Evolutionary conservation across 2,329 filamentous ascomycete species (phyloP).

Genomic region (Didymella glomerata): DNA sequence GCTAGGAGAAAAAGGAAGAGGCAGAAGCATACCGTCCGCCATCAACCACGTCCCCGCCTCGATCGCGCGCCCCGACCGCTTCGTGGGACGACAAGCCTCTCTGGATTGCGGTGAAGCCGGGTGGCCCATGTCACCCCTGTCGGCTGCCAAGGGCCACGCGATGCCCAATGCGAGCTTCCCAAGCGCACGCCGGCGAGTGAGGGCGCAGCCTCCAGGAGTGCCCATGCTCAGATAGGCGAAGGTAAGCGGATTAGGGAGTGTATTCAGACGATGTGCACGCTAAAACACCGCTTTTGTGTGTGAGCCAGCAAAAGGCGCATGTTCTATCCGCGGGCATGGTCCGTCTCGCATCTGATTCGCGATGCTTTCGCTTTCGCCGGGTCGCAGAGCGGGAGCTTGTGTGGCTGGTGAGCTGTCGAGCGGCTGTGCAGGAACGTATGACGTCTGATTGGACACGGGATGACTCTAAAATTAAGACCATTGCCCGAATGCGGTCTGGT

Average conservation of each 20-base stretch:
- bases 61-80: constrained; percentile 51
- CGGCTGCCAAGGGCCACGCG: constrained; percentile 31
- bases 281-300: constrained; percentile 45
- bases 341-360: constrained; percentile 33
- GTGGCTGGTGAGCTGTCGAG: constrained; percentile 35
- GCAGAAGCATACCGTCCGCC: constrained; percentile 39
- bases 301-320: constrained; percentile 26
- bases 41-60: constrained; percentile 45
- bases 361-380: constrained; percentile 36
- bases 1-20: constrained; percentile 51
- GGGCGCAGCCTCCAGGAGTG: constrained; percentile 26
- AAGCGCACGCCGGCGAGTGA: constrained; percentile 35
- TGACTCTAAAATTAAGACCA: constrained; percentile 32
- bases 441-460: constrained; percentile 28
- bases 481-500: constrained; percentile 29
- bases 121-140: constrained; percentile 29
- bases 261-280: constrained; percentile 32
- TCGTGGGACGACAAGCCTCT: constrained; percentile 40
- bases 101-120: constrained; percentile 48
- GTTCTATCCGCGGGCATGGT: constrained; percentile 26
- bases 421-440: constrained; percentile 30
- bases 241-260: constrained; percentile 42
- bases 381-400: constrained; percentile 23
- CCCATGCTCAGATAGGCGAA: constrained; percentile 39
- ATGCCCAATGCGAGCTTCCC: constrained; percentile 34